Percentiles rank a stretch among this genome's conserved stretches.
Evolutionary conservation across 352 stramenopile genomes (phyloP).

Genomic region (Globisporangium parvum): DNA sequence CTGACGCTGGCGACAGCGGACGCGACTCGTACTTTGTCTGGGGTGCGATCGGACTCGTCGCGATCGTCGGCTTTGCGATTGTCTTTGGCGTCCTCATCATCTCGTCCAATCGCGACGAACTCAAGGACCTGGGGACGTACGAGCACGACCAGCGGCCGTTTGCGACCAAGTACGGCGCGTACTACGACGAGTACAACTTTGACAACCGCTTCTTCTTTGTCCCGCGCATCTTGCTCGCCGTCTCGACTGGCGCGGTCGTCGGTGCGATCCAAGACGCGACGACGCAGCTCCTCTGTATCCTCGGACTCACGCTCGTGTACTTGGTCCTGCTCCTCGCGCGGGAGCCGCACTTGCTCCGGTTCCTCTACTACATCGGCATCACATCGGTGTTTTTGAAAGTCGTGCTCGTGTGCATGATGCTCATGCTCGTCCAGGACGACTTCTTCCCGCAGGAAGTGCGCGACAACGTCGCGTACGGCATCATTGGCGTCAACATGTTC

Average conservation of each 20-base stretch:
- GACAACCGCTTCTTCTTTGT: constrained; percentile 89
- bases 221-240: constrained; percentile 60
- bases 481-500: constrained; percentile 81
- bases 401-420: constrained; percentile 74
- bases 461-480: constrained; percentile 80
- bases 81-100: constrained; percentile 69
- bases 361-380: constrained; percentile 82
- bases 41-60: constrained; percentile 38
- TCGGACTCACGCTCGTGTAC: constrained; percentile 66
- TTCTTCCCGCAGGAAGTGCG: constrained; percentile 74
- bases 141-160: constrained; percentile 76
- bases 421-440: constrained; percentile 71
- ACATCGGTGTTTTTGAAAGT: constrained; percentile 77
- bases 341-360: constrained; percentile 72
- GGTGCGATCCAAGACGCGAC: constrained; percentile 61
- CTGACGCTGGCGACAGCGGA: constrained; percentile 14
- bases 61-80: constrained; percentile 46
- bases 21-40: constrained; percentile 32
- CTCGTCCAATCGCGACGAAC: constrained; percentile 52
- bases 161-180: constrained; percentile 77
- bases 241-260: constrained; percentile 66
- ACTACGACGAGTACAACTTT: constrained; percentile 89
- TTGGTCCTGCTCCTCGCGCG: constrained; percentile 59
- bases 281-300: constrained; percentile 67
- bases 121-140: constrained; percentile 67